Conservation (phyloP, 2,329 filamentous ascomycete species). For the Colletotrichum magnum region DNA sequence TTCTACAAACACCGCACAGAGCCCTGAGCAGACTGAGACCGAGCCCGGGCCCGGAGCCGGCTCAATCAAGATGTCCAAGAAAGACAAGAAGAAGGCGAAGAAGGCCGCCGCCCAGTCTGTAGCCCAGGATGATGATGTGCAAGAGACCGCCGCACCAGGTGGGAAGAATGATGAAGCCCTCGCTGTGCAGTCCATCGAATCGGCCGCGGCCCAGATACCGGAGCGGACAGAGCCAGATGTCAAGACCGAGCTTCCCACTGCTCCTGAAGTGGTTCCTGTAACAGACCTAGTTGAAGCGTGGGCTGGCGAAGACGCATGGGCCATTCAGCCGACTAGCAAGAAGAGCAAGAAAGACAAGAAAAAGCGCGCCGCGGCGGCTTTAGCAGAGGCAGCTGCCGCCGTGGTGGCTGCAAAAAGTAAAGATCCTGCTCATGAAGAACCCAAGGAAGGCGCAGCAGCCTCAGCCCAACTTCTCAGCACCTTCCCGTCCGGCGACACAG, state of each 20-base stretch:
- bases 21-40: constrained; percentile 23
- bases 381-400: background rate
- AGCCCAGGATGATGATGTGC: constrained; percentile 18
- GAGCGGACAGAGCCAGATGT: constrained; percentile 22
- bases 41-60: constrained; percentile 21
- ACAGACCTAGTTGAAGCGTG: constrained; percentile 27
- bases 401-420: background rate
- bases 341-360: constrained; percentile 44
- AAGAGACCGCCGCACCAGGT: constrained; percentile 9
- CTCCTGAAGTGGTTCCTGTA: constrained; percentile 3
- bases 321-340: constrained; percentile 42
- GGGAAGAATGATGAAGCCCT: constrained; percentile 27
- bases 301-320: constrained; percentile 33
- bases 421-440: constrained; percentile 8
- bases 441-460: too few species aligned
- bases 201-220: constrained; percentile 10
- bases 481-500: too few species aligned
- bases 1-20: constrained; percentile 17
- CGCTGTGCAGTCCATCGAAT: constrained; percentile 8
- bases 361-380: constrained; percentile 20
- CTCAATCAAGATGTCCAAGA: constrained; percentile 44
- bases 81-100: constrained; percentile 43
- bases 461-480: too few species aligned
- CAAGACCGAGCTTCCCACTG: background rate
- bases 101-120: constrained; percentile 25